Evolutionary conservation across 2,329 filamentous ascomycete species (phyloP).

Genomic region (Knoxdaviesia capensis): DNA sequence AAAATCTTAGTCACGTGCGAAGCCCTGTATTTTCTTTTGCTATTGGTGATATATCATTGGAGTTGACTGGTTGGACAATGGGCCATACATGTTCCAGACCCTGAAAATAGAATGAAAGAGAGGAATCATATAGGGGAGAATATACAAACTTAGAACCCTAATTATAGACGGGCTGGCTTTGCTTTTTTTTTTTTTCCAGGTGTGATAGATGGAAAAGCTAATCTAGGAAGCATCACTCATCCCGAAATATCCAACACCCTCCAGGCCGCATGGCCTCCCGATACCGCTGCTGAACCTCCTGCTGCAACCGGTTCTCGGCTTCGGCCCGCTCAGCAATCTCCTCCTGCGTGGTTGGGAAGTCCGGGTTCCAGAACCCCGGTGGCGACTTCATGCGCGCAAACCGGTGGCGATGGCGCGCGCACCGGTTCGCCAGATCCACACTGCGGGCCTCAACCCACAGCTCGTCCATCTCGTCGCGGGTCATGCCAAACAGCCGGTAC

Average conservation of each 20-base stretch:
- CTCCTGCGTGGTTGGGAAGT: constrained; percentile 82
- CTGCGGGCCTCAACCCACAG: constrained; percentile 59
- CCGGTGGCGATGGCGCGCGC: constrained; percentile 58
- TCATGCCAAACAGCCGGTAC: constrained; percentile 38
- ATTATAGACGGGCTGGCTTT: too few relatives aligned
- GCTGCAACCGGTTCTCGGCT: constrained; percentile 40
- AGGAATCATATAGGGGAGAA: too few relatives aligned
- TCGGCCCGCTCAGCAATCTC: constrained; percentile 41
- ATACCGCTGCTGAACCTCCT: constrained; percentile 51
- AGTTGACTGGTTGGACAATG: too few relatives aligned
- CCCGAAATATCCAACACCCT: constrained; percentile 63
- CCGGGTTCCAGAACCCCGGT: constrained; percentile 76
- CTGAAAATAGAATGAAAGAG: too few relatives aligned
- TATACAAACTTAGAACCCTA: too few relatives aligned
- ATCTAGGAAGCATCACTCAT: constrained; percentile 32
- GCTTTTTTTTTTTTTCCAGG: too few relatives aligned
- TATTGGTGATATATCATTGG: too few relatives aligned
- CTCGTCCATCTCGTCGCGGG: constrained; percentile 37
- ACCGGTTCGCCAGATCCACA: constrained; percentile 49
- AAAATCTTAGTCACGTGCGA: too few relatives aligned
- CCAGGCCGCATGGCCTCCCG: constrained; percentile 61
- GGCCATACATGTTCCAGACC: too few relatives aligned
- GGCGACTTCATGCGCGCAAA: constrained; percentile 55
- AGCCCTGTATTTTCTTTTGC: too few relatives aligned
- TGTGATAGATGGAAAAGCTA: too few relatives aligned